Percentiles rank a stretch among this genome's conserved stretches.
Conservation (phyloP, 345 rosid species). For the Acer campestre region DNA sequence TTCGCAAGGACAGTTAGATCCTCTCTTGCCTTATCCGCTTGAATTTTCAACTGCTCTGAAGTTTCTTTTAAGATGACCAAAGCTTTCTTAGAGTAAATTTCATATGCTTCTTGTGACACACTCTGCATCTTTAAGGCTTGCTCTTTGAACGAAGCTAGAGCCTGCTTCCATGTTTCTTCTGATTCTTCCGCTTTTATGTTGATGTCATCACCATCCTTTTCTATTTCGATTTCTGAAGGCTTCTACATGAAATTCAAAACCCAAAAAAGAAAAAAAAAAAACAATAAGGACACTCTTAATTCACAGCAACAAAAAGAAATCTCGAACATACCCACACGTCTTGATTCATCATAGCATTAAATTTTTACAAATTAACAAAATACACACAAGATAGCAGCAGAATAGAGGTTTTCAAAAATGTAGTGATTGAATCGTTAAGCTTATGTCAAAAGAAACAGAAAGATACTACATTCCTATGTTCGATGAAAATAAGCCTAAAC, state of each 20-base stretch:
- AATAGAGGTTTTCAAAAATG: not conserved
- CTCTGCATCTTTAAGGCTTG: slow-evolving; percentile 77
- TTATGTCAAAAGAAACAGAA: not conserved
- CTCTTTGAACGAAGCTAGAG: slow-evolving; percentile 69
- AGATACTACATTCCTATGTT: not conserved
- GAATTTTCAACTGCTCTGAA: slow-evolving; percentile 70
- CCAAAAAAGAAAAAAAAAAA: not conserved
- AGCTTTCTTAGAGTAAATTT: slow-evolving; percentile 63
- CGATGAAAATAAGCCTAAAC: not conserved
- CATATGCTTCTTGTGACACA: slow-evolving; percentile 79
- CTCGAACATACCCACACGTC: not conserved
- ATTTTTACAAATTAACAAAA: not conserved
- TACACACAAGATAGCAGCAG: not conserved
- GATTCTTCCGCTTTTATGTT: slow-evolving; percentile 45
- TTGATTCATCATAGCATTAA: not conserved
- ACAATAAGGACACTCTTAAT: not conserved
- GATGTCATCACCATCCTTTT: slow-evolving; percentile 44
- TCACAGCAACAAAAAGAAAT: not conserved
- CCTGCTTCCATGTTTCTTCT: slow-evolving; percentile 82
- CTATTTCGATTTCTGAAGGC: slow-evolving; percentile 65
- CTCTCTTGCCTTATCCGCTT: slow-evolving; percentile 73
- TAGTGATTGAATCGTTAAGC: not conserved
- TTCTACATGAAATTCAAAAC: slow-evolving; percentile 28
- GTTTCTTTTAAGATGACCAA: slow-evolving; percentile 56
- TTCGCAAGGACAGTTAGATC: slow-evolving; percentile 63